Percentiles rank a stretch among this genome's conserved stretches.
Conservation (phyloP, 371 early-diverging fungal species). For the Chytridium lagenaria region DNA sequence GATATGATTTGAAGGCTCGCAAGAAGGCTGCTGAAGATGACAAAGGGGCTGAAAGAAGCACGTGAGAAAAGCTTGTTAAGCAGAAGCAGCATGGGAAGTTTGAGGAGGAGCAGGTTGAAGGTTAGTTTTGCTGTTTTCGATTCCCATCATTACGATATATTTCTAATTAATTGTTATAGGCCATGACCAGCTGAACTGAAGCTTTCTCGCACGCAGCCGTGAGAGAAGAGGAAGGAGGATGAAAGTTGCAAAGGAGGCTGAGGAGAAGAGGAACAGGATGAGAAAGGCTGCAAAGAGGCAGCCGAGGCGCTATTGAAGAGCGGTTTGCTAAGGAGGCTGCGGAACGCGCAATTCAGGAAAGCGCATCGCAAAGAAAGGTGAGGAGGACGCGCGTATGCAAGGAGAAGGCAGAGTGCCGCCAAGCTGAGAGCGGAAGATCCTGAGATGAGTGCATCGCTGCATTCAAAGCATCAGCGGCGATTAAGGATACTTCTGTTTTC, state of each 20-base stretch:
- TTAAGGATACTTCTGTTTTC: no score
- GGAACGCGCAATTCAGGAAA: slow-evolving; percentile 11
- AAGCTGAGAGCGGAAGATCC: slow-evolving; percentile 24
- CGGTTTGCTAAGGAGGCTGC: slow-evolving; percentile 6
- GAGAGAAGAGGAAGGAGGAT: slow-evolving; percentile 30
- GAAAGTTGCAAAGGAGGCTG: slow-evolving; percentile 17
- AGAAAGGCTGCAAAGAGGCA: not conserved
- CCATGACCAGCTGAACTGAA: slow-evolving; percentile 30
- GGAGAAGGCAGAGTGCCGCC: slow-evolving; percentile 12
- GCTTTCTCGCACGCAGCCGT: slow-evolving; percentile 28
- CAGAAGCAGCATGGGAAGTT: slow-evolving; percentile 48
- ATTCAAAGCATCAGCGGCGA: no score
- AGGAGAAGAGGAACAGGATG: not conserved
- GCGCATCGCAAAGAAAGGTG: slow-evolving; percentile 13
- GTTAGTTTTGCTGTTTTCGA: not conserved
- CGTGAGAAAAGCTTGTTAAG: slow-evolving; percentile 38
- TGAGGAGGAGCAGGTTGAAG: slow-evolving; percentile 52
- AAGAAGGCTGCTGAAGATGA: slow-evolving; percentile 32
- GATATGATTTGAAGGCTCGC: slow-evolving; percentile 26
- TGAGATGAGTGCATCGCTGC: not conserved
- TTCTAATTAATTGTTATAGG: no score
- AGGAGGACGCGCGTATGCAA: not conserved
- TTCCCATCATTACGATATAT: not conserved
- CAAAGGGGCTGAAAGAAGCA: slow-evolving; percentile 30
- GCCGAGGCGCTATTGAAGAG: slow-evolving; percentile 3